Base-by-base conservation (phyloP, 1,284 basidiomycete genomes). In the Rugosomyces carneus region DNA sequence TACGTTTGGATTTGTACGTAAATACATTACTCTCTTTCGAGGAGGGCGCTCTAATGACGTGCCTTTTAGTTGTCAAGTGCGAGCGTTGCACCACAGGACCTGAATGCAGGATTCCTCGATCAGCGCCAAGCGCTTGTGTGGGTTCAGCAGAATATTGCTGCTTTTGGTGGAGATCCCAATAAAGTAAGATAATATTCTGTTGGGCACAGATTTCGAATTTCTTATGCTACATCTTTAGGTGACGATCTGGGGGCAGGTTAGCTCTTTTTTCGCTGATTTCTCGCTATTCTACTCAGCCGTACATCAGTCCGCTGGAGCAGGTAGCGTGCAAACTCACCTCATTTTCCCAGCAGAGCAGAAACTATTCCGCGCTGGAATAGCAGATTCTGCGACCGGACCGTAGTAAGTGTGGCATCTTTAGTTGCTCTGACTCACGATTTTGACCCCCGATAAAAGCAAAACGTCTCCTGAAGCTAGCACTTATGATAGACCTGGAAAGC, bases 131-230 rank as follows among this genome's bases (percentile, higher is more conserved):
- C 79, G 0, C 62, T 87, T 1, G 52, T 62, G 13, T 88, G 83
- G 61, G 56, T 86, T 2, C 75, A 80, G 48, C 57, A 77, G 9
- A 82, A 86, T 50, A 76, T 87, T 24, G 67, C 64, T 0, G 64
- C 64, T 0, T 86, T 88, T 54, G 82, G 83, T 2, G 84, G 84
- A 0, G 79, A 85, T 58, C 71, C 75, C 13, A 52, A 58, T 32
- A 81, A 80, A 64, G 78, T 77, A 48, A 18, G 50, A 40, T 16
- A 44, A 26, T 21, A 13, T 35, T 29, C 21, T 23, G 3, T 23
- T 23, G 3, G 21, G 3, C 21, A 23, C 7, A 23, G n/a, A n/a
- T n/a, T n/a, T n/a, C n/a, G n/a, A n/a, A n/a, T n/a, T n/a, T n/a
- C n/a, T n/a, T n/a, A n/a, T n/a, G n/a, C n/a, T n/a, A n/a, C 13